These are phyloP conservation scores for Miscanthus lutarioriparius DNA, from an alignment of 176 grass and related monocot genomes.

Conservation along the genomic window DNA sequence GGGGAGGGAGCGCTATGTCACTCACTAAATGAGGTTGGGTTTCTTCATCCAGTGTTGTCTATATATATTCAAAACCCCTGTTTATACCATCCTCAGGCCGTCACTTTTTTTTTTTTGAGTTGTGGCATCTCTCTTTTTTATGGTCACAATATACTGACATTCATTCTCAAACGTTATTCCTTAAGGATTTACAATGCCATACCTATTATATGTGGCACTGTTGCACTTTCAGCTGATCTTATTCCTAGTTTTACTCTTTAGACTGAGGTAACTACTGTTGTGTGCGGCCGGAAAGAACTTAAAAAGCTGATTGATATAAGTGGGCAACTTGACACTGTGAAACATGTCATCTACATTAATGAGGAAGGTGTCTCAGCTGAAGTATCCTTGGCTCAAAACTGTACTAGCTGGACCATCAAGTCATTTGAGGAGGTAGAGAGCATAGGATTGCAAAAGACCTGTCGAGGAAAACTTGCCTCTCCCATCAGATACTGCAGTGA, in stretches of 20 bases:
- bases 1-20: slow-evolving; percentile 89
- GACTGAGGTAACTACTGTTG: slow-evolving; percentile 85
- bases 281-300: slow-evolving; percentile 85
- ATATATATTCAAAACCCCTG: neutral
- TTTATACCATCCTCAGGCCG: neutral
- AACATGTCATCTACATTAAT: slow-evolving; percentile 78
- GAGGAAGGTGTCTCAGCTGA: slow-evolving; percentile 76
- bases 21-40: slow-evolving; percentile 89
- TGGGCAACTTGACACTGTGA: slow-evolving; percentile 77
- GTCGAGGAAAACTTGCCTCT: slow-evolving; percentile 61
- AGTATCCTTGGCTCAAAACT: slow-evolving; percentile 69
- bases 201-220: neutral
- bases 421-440: slow-evolving; percentile 85
- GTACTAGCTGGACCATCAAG: slow-evolving; percentile 60
- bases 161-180: neutral
- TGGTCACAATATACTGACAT: neutral
- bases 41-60: slow-evolving; percentile 13
- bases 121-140: neutral
- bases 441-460: slow-evolving; percentile 64
- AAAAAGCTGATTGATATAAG: slow-evolving; percentile 90
- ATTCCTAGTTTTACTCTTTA: slow-evolving; percentile 45
- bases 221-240: slow-evolving; percentile 23
- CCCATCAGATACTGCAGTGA: slow-evolving; percentile 74
- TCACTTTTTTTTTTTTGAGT: neutral
- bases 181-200: neutral